Conservation (phyloP, 2,329 filamentous ascomycete species). For the Tolypocladium nubicola region DNA sequence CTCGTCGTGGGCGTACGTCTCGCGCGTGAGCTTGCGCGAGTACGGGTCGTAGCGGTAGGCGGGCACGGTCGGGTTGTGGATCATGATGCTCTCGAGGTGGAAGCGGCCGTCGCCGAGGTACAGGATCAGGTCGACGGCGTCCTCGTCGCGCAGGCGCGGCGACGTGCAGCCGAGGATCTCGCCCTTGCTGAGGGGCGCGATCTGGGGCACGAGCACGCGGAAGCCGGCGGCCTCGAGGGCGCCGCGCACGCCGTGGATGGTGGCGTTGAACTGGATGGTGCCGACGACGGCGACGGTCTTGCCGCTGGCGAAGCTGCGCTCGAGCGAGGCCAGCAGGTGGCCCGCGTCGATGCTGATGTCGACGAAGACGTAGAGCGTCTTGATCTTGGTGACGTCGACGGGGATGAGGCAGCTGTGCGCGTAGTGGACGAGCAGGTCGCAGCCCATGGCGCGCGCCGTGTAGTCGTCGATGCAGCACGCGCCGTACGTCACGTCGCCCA, state of each 20-base stretch:
- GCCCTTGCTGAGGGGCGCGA: slow-evolving; percentile 82
- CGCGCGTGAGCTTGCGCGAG: slow-evolving; percentile 79
- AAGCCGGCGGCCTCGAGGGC: slow-evolving; percentile 77
- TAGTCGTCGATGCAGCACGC: slow-evolving; percentile 99
- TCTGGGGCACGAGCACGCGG: slow-evolving; percentile 79
- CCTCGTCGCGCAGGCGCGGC: slow-evolving; percentile 51
- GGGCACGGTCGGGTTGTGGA: slow-evolving; percentile 83
- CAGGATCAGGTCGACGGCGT: slow-evolving; percentile 63
- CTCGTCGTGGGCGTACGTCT: slow-evolving; percentile 84
- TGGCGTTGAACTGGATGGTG: slow-evolving; percentile 98
- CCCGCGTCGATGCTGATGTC: slow-evolving; percentile 91
- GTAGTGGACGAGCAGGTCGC: slow-evolving; percentile 91
- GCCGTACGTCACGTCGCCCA: slow-evolving; percentile 98
- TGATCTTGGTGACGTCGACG: slow-evolving; percentile 92
- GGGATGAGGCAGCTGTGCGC: slow-evolving; percentile 95
- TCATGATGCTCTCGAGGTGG: slow-evolving; percentile 98
- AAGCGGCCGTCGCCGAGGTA: slow-evolving; percentile 91
- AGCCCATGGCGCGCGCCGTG: slow-evolving; percentile 85
- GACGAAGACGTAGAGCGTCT: slow-evolving; percentile 95
- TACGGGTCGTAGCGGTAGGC: slow-evolving; percentile 98
- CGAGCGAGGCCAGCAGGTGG: slow-evolving; percentile 77
- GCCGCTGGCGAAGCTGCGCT: slow-evolving; percentile 74
- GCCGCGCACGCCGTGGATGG: slow-evolving; percentile 74
- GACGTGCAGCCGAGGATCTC: slow-evolving; percentile 98
- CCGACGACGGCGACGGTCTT: slow-evolving; percentile 90